Base-by-base conservation (phyloP, 2,329 filamentous ascomycete genomes). In the Beauveria australis region DNA sequence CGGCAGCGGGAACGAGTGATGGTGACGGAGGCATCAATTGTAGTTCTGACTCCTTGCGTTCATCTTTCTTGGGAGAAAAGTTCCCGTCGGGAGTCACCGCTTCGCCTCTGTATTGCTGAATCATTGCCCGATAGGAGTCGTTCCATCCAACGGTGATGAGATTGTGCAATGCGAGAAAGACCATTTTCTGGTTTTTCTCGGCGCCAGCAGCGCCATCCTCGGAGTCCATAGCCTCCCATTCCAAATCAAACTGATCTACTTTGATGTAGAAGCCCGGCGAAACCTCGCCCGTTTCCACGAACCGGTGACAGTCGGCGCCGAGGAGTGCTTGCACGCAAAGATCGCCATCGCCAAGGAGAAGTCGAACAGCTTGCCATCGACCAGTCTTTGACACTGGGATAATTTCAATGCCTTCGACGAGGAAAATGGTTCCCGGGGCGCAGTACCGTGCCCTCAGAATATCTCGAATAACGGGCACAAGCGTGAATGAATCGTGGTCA, bases 291-390 rank as follows among this genome's bases (percentile, higher is more conserved):
- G 67, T 67, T 46, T 81, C 75, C 9, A 82, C 72, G n/a, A 80
- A 75, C 4, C 74, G 72, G 55, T 83, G 80, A 69, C 80, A 73
- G 52, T 75, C 74, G 1, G 74, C 70, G 7, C 70, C 68, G 47
- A 83, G 67, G 8, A 84, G 68, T 0, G 79, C 80, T 67, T 84
- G 81, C n/a, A 84, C 74, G 64, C 79, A 83, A 3, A 82, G 67
- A 65, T 78, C 73, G 1, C 81, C 80, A 63, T 84, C 81, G 43
- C 81, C 78, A 0, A 84, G 74, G 0, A 83, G 59, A 12, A 84
- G 64, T 2, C 80, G 74, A 1, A 82, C 66, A 2, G 73, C 71
- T 37, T 79, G 77, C 74, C 77, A 78, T 67, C 72, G 67, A 18
- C 66, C 70, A 2, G 67, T 70, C 6, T 63, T 59, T 0, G 76